Conservation (phyloP, 176 grass and related monocot genomes). For the Hordeum marinum region DNA sequence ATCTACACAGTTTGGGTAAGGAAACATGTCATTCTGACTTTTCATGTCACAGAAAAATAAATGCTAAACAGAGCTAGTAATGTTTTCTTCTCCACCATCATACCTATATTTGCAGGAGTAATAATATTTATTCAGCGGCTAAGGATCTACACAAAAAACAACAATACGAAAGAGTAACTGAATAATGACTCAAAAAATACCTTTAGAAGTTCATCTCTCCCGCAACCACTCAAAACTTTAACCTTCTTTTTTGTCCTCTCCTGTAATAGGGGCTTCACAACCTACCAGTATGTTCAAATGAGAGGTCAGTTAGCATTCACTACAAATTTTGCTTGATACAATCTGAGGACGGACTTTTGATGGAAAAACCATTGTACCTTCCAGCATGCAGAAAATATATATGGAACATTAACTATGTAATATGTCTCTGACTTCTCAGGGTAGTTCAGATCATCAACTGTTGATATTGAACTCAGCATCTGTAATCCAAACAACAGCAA, state of each 20-base stretch:
- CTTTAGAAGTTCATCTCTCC: conserved; percentile 87
- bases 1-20: conserved; percentile 42
- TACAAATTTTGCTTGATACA: background rate
- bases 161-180: background rate
- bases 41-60: background rate
- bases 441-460: conserved; percentile 95
- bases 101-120: background rate
- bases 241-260: conserved; percentile 96
- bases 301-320: background rate
- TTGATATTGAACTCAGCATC: conserved; percentile 89
- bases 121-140: background rate
- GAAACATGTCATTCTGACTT: background rate
- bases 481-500: conserved; percentile 41
- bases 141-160: background rate
- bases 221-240: conserved; percentile 72
- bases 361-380: conserved; percentile 44
- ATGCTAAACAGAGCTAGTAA: background rate
- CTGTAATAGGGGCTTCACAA: conserved; percentile 91
- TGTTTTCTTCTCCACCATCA: background rate
- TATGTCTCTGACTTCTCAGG: conserved; percentile 93
- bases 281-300: conserved; percentile 49
- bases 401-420: conserved; percentile 92
- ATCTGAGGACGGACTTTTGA: background rate
- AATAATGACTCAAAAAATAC: conserved; percentile 19
- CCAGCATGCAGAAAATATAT: conserved; percentile 96